Evolutionary conservation across 768 basidiomycete genomes (phyloP), one percentile per base, ranked within the genome.

Genomic region (Boletus barrowsii): DNA sequence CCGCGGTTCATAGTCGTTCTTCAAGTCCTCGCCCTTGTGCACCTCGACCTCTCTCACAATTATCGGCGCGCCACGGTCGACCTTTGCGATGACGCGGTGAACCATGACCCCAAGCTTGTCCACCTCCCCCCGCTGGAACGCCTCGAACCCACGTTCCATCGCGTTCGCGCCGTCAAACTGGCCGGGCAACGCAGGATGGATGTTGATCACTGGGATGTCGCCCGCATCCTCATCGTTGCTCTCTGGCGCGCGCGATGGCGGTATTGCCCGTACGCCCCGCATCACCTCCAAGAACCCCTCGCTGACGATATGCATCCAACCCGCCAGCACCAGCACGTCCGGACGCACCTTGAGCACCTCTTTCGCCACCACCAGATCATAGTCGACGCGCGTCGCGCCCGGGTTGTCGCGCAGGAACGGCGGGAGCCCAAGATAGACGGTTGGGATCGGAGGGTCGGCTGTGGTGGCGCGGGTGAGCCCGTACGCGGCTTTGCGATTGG

Each of bases 271-370:
- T 3, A 46, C 78, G 75, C 47, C 56, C 2, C 60, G 54, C 66
- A 91, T 68, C 32, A 83, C 76, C 20, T 90, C 82, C 55, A 98
- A 71, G 70, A 98, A 98, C 0, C 74, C 75, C 49, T 90, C 86
- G 53, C 87, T 84, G 54, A 98, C 79, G 63, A 98, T 92, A 65
- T 98, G 94, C 96, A 99, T 98, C 93, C 93, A 99, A 0, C 97
- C 97, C 0, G 96, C 97, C 15, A 98, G 79, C 8, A 98, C 90
- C 46, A 98, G 82, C 26, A 96, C 68, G 70, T 98, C 91, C 0
- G 96, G 96, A 32, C 74, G 72, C 18, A 76, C 81, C 24, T 72
- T 66, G 6, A 88, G 64, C 4, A 93, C 83, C 49, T 83, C 78
- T 32, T 79, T 73, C 9, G 91, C 92, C 1, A 95, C 80, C 65